phyloP scores from a whole-genome alignment of 2,329 filamentous ascomycete genomes.

The Phyllosticta capitalensis region DNA sequence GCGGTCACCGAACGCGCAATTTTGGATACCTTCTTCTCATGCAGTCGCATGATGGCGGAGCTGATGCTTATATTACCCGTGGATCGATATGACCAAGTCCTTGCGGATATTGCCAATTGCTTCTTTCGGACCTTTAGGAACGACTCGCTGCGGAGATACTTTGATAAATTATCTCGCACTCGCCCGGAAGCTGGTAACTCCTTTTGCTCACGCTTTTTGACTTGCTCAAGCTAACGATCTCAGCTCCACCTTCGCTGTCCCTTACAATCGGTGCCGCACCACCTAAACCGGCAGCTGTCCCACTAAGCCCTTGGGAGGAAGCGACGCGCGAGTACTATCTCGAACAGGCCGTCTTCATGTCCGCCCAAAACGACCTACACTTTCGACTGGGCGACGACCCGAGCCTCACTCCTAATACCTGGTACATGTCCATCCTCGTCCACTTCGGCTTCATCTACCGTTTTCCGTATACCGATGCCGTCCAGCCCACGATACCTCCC shows the following conservation, averaged over 20 bases:
- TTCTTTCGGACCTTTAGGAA: constrained; percentile 18
- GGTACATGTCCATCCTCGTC: constrained; percentile 26
- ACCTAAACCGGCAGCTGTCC: constrained; percentile 14
- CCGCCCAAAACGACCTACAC: constrained; percentile 3
- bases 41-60: constrained; percentile 30
- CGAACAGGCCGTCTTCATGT: constrained; percentile 38
- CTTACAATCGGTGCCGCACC: constrained; percentile 11
- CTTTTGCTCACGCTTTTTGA: background rate
- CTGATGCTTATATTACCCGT: constrained; percentile 54
- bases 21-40: constrained; percentile 39
- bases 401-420: background rate
- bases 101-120: constrained; percentile 45
- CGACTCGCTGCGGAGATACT: background rate
- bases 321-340: constrained; percentile 50
- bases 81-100: constrained; percentile 43
- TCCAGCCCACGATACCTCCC: background rate
- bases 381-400: constrained; percentile 1
- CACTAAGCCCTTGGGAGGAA: constrained; percentile 42
- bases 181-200: constrained; percentile 15
- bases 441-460: constrained; percentile 16
- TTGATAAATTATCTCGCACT: constrained; percentile 7
- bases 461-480: constrained; percentile 1
- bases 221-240: constrained; percentile 3
- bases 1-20: constrained; percentile 55
- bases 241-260: constrained; percentile 20